Conservation (phyloP, 2,329 filamentous ascomycete genomes). For the Pseudonectria foliicola region DNA sequence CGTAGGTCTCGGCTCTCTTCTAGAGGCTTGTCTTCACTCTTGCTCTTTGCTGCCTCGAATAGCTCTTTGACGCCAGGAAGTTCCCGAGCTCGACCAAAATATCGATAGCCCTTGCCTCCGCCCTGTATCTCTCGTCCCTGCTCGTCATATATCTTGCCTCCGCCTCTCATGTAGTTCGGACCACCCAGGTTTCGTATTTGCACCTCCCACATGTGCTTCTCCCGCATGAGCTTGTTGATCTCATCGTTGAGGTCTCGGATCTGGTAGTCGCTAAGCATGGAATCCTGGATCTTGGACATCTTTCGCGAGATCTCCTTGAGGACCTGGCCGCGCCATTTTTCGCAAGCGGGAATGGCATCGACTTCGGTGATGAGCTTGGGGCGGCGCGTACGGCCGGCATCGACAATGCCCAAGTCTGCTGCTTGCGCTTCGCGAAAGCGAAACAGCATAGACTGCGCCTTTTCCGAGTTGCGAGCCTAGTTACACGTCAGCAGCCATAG, state of each 20-base stretch:
- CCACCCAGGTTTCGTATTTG: constrained; percentile 94
- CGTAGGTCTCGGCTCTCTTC: constrained; percentile 64
- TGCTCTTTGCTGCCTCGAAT: constrained; percentile 68
- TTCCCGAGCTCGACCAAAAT: constrained; percentile 86
- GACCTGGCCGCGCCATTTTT: constrained; percentile 97
- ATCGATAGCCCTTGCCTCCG: constrained; percentile 85
- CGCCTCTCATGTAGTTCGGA: constrained; percentile 86
- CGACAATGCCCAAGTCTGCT: constrained; percentile 91
- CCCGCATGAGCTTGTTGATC: constrained; percentile 97
- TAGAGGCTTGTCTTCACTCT: constrained; percentile 53
- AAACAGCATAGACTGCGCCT: constrained; percentile 99
- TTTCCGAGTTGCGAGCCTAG: constrained; percentile 93
- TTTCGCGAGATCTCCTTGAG: constrained; percentile 96
- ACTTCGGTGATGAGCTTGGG: constrained; percentile 88
- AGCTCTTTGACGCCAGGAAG: constrained; percentile 94
- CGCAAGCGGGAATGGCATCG: constrained; percentile 75
- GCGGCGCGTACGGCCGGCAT: constrained; percentile 80
- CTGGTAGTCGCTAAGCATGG: constrained; percentile 88
- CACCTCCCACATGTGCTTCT: constrained; percentile 99
- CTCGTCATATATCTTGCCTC: constrained; percentile 65
- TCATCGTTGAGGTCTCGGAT: constrained; percentile 98
- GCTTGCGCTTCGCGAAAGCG: constrained; percentile 98
- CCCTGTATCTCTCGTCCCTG: constrained; percentile 62
- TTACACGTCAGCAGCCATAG: neutral
- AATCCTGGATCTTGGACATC: constrained; percentile 90